phyloP scores from a whole-genome alignment of 2,329 filamentous ascomycete species.

The Pseudovirgaria hyperparasitica region DNA sequence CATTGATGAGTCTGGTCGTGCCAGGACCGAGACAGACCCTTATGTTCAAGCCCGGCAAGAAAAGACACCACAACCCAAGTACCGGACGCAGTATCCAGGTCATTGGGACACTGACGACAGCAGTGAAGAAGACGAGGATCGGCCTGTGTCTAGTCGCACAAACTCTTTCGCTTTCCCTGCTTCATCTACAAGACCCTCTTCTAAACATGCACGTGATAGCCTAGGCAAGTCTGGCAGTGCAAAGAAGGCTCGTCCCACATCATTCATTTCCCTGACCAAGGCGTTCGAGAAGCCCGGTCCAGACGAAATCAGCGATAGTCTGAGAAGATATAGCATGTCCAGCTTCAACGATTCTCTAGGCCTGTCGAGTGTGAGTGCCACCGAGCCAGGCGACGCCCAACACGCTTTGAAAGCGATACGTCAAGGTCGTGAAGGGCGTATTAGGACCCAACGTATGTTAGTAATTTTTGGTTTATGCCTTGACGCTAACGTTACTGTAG shows the following conservation, averaged over 20 bases:
- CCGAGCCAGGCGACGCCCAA: constrained; percentile 22
- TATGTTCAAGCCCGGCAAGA: constrained; percentile 21
- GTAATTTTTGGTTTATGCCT: constrained; percentile 1
- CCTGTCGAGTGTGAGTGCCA: not conserved
- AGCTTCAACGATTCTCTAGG: constrained; percentile 15
- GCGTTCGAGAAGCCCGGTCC: too few species aligned
- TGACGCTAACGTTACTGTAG: constrained; percentile 11
- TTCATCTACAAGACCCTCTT: not conserved
- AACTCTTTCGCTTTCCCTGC: not conserved
- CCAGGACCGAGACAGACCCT: constrained; percentile 32
- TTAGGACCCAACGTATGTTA: constrained; percentile 13
- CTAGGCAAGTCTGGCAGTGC: too few species aligned
- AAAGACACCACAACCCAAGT: constrained; percentile 17
- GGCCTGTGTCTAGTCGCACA: constrained; percentile 8
- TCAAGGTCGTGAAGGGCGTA: constrained; percentile 21
- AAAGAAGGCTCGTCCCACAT: too few species aligned
- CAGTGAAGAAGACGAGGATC: constrained; percentile 21
- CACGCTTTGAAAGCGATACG: constrained; percentile 28
- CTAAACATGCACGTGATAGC: not conserved
- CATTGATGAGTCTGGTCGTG: constrained; percentile 34
- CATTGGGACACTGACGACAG: constrained; percentile 29
- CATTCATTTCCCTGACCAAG: too few species aligned
- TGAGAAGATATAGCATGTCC: constrained; percentile 1
- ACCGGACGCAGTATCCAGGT: constrained; percentile 30
- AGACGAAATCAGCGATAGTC: not conserved